phyloP scores from a whole-genome alignment of 331 rosid species.

The Malus hybrid region DNA sequence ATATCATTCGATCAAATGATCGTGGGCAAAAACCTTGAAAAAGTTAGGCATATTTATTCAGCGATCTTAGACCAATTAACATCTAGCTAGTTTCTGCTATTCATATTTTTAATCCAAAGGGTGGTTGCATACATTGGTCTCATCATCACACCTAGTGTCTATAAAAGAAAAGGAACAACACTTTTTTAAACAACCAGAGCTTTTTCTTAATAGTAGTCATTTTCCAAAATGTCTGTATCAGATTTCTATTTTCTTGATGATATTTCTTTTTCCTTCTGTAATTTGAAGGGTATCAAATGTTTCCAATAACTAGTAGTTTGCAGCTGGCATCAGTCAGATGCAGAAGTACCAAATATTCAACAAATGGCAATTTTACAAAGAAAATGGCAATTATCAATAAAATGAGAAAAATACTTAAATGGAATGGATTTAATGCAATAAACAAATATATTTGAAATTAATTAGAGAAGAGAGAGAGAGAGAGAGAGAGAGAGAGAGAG shows the following conservation, averaged over 20 bases:
- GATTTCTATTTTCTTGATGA: neutral
- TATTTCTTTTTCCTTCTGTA: neutral
- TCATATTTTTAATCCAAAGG: neutral
- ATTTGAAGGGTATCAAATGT: slow-evolving; percentile 24
- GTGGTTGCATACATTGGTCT: slow-evolving; percentile 28
- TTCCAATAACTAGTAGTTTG: slow-evolving; percentile 39
- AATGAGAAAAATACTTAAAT: slow-evolving; percentile 17
- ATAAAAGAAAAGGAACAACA: slow-evolving; percentile 21
- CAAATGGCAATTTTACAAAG: slow-evolving; percentile 35
- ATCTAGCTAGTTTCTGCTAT: neutral
- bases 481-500: slow-evolving; percentile 1
- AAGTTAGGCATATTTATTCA: no score
- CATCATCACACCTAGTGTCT: slow-evolving; percentile 23
- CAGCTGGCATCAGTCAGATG: slow-evolving; percentile 47
- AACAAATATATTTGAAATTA: no score
- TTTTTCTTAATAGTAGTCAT: slow-evolving; percentile 33
- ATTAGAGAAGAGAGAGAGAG: neutral
- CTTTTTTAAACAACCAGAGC: slow-evolving; percentile 14
- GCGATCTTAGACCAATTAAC: no score
- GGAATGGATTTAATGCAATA: slow-evolving; percentile 5
- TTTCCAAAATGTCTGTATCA: slow-evolving; percentile 30
- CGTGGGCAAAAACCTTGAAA: no score
- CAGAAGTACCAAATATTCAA: slow-evolving; percentile 29
- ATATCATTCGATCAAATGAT: no score
- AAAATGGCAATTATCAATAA: slow-evolving; percentile 15